Evolutionary conservation across 257 asterid genomes (phyloP).

Genomic region (Nicotiana benthamiana): DNA sequence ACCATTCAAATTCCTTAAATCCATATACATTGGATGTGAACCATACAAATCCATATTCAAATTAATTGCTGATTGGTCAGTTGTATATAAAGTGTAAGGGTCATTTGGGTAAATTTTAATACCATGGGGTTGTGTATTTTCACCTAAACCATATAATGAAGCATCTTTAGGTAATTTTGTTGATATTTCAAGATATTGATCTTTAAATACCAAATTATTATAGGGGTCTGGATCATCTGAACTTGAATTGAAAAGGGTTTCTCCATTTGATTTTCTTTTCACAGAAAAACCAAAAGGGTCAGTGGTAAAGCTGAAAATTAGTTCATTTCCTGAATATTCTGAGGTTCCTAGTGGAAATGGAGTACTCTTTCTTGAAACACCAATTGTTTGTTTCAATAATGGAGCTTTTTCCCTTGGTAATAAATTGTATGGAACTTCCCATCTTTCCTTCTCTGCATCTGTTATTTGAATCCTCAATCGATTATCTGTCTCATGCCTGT

Average conservation of each 20-base stretch:
- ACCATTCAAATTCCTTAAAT: constrained; percentile 55
- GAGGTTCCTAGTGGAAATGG: constrained; percentile 13
- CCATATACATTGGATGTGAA: constrained; percentile 96
- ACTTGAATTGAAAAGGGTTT: constrained; percentile 60
- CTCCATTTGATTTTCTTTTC: constrained; percentile 65
- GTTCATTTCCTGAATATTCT: constrained; percentile 46
- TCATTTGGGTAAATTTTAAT: constrained; percentile 68
- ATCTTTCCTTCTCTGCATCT: constrained; percentile 68
- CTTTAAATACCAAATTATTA: constrained; percentile 62
- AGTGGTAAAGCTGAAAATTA: constrained; percentile 49
- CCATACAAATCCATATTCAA: constrained; percentile 80
- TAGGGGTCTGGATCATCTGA: constrained; percentile 48
- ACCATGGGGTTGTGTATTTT: constrained; percentile 84
- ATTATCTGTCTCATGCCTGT: constrained; percentile 71
- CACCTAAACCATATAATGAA: constrained; percentile 82
- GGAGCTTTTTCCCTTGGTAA: constrained; percentile 65
- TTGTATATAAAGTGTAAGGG: constrained; percentile 71
- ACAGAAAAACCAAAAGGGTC: constrained; percentile 81
- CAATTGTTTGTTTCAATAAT: constrained; percentile 20
- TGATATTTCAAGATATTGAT: constrained; percentile 83
- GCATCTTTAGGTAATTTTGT: constrained; percentile 74
- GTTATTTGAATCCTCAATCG: constrained; percentile 83
- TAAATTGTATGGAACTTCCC: constrained; percentile 91
- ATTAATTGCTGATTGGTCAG: constrained; percentile 72
- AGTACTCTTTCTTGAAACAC: constrained; percentile 20